phyloP scores from a whole-genome alignment of 352 stramenopile genomes.

The Thalassiosira mediterranea region DNA sequence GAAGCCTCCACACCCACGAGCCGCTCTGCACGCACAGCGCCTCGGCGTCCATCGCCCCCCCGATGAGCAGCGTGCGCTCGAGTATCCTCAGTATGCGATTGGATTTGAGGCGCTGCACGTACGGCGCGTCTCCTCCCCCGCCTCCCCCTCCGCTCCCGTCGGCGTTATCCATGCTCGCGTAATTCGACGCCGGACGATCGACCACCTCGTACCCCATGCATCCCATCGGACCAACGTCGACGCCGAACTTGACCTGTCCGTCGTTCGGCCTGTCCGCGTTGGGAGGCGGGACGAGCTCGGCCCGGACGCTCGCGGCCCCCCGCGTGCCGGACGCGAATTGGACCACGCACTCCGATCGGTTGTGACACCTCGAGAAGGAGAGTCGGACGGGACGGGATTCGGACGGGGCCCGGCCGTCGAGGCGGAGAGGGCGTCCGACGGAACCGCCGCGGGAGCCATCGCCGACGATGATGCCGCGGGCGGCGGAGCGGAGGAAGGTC shows the following conservation, averaged over 20 bases:
- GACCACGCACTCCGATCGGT: constrained; percentile 64
- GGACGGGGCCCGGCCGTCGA: constrained; percentile 61
- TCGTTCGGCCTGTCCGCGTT: constrained; percentile 60
- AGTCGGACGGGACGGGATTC: constrained; percentile 64
- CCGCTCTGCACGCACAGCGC: constrained; percentile 92
- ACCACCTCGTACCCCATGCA: constrained; percentile 64
- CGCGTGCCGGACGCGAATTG: constrained; percentile 45
- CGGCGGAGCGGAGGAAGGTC: constrained; percentile 36
- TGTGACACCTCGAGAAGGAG: constrained; percentile 63
- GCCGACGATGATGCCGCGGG: constrained; percentile 28
- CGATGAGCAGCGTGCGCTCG: constrained; percentile 90
- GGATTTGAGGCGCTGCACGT: constrained; percentile 52
- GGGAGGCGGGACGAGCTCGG: constrained; percentile 13
- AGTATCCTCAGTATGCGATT: constrained; percentile 88
- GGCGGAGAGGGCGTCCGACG: neutral
- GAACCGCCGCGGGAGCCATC: constrained; percentile 13
- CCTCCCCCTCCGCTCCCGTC: constrained; percentile 12
- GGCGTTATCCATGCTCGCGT: constrained; percentile 9
- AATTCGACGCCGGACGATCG: constrained; percentile 52
- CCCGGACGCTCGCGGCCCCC: constrained; percentile 10
- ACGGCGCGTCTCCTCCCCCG: constrained; percentile 14
- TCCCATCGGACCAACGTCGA: constrained; percentile 76
- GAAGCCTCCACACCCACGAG: constrained; percentile 92
- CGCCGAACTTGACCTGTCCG: constrained; percentile 65
- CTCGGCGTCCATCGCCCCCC: constrained; percentile 92